Evolutionary conservation across 192 early-diverging fungal species (phyloP).

Genomic region (Entomortierella chlamydospora): DNA sequence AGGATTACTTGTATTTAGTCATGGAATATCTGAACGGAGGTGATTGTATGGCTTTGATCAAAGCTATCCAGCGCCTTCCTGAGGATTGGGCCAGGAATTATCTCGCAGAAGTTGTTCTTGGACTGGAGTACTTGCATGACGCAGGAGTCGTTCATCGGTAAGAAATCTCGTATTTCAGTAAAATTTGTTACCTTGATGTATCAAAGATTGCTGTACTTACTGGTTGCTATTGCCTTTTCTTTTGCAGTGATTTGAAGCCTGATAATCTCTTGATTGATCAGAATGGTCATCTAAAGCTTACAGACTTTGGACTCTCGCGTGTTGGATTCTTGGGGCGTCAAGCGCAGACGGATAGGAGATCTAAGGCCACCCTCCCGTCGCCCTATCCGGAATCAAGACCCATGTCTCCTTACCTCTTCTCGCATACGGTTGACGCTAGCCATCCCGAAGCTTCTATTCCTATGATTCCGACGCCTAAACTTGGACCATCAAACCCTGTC

Average conservation of each 20-base stretch:
- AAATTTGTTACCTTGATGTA: background rate
- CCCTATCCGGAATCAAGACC: constrained; percentile 47
- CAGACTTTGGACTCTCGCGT: constrained; percentile 88
- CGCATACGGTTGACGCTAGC: constrained; percentile 31
- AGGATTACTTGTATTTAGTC: constrained; percentile 87
- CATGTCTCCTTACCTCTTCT: constrained; percentile 45
- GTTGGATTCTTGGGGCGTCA: constrained; percentile 87
- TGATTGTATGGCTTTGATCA: constrained; percentile 88
- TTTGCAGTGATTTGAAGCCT: constrained; percentile 83
- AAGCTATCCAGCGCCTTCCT: constrained; percentile 74
- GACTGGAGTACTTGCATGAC: constrained; percentile 83
- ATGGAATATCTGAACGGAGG: constrained; percentile 93
- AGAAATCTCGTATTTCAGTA: background rate
- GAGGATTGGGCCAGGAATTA: constrained; percentile 91
- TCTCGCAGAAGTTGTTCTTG: constrained; percentile 83
- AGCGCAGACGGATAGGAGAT: constrained; percentile 63
- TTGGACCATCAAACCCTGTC: constrained; percentile 38
- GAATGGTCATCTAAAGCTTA: constrained; percentile 87
- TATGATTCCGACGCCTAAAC: constrained; percentile 50
- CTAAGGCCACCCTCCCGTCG: constrained; percentile 26
- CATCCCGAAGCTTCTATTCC: constrained; percentile 32
- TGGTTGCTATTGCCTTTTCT: background rate
- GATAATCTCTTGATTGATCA: constrained; percentile 90
- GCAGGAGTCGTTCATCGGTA: constrained; percentile 87
- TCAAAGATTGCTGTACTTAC: constrained; percentile 2